Evolutionary conservation across 257 asterid genomes (phyloP).

Genomic region (Parsonsia alboflavescens): DNA sequence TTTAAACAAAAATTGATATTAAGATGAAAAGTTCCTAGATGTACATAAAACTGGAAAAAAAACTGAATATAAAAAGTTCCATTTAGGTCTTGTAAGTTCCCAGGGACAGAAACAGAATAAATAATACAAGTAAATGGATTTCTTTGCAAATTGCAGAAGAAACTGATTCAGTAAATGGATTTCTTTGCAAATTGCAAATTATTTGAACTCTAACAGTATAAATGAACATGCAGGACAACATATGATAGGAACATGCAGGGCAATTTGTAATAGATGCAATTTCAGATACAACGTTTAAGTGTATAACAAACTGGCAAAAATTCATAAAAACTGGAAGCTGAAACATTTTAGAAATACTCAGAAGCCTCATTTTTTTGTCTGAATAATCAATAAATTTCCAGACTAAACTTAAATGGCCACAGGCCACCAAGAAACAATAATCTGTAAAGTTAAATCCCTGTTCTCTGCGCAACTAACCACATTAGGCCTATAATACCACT

Average conservation of each 20-base stretch:
- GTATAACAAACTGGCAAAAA: background rate
- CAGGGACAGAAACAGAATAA: no score
- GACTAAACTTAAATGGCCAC: background rate
- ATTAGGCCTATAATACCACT: no score
- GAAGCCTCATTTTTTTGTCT: background rate
- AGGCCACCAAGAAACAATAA: background rate
- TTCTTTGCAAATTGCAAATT: no score
- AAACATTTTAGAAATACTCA: background rate
- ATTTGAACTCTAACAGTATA: background rate
- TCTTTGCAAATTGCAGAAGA: background rate
- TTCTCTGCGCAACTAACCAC: background rate
- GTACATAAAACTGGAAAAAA: no score
- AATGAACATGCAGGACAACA: background rate
- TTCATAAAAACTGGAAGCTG: background rate
- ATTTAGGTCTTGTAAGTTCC: slow-evolving; percentile 31
- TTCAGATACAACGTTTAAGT: background rate
- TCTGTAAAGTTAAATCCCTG: background rate
- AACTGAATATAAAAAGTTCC: no score
- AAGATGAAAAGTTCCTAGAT: no score
- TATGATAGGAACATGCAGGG: background rate
- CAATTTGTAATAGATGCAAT: background rate
- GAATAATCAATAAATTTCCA: background rate
- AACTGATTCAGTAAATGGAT: background rate
- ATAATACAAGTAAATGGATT: no score
- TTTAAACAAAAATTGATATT: no score